These are phyloP conservation scores for Saccharum spontaneum DNA, from an alignment of 176 grass and related monocot genomes.

Conservation along the genomic window DNA sequence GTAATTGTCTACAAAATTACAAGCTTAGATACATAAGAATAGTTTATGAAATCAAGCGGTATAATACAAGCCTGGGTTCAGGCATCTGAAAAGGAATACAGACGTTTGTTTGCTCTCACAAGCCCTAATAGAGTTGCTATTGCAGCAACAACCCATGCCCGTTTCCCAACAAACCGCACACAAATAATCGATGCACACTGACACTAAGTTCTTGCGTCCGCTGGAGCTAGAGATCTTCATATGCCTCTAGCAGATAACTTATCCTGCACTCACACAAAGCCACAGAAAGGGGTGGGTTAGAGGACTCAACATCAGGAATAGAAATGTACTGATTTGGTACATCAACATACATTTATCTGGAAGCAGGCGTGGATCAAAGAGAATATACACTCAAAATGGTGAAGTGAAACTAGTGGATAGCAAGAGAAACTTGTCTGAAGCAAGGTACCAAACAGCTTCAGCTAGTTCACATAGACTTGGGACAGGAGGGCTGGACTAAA, in stretches of 20 bases:
- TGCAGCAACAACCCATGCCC: constrained; percentile 35
- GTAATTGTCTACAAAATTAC: constrained; percentile 34
- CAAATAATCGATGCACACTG: constrained; percentile 36
- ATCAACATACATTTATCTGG: not conserved
- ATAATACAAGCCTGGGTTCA: constrained; percentile 33
- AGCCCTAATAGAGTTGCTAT: constrained; percentile 18
- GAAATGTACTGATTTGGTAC: not conserved
- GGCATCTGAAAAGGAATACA: constrained; percentile 30
- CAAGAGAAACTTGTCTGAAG: not conserved
- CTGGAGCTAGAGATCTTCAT: constrained; percentile 38
- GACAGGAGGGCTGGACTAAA: not conserved
- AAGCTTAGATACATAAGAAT: constrained; percentile 49
- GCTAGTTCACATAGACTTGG: not conserved
- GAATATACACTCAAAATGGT: constrained; percentile 9
- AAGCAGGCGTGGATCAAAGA: not conserved
- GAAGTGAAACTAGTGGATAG: not conserved
- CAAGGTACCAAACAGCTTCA: not conserved
- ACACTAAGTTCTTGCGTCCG: constrained; percentile 8
- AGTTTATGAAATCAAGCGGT: constrained; percentile 44
- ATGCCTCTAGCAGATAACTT: constrained; percentile 26
- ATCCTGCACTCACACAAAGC: constrained; percentile 18
- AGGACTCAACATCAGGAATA: not conserved
- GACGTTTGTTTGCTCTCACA: constrained; percentile 25
- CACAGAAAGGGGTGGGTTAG: not conserved
- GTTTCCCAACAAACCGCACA: constrained; percentile 9